These are phyloP conservation scores for Diphasiastrum complanatum DNA, from an alignment of 83 land plant genomes.

Conservation along the genomic window DNA sequence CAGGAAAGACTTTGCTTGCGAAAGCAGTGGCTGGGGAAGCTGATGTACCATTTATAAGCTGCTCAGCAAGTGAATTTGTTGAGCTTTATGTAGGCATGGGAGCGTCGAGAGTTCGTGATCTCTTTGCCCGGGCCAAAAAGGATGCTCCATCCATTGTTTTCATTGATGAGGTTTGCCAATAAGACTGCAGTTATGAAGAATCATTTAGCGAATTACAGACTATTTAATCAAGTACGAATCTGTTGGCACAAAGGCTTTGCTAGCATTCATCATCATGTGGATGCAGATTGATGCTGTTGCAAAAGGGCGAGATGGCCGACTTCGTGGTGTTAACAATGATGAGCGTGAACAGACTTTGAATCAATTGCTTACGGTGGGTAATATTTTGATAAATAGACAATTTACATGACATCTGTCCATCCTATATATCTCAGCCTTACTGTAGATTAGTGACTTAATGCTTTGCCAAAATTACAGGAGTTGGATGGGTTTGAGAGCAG, in stretches of 20 bases:
- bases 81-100: conserved; percentile 99
- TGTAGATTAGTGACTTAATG: too few relatives aligned
- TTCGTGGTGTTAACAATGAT: conserved; percentile 92
- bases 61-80: conserved; percentile 99
- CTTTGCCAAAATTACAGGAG: conserved; percentile 51
- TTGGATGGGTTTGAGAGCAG: conserved; percentile 99
- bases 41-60: conserved; percentile 96
- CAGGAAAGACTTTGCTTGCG: conserved; percentile 94
- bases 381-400: too few relatives aligned
- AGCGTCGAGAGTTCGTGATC: conserved; percentile 97
- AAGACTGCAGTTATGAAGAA: background rate
- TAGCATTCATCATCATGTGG: background rate
- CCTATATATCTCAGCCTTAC: too few relatives aligned
- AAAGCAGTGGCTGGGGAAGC: conserved; percentile 99
- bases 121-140: conserved; percentile 96
- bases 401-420: too few relatives aligned
- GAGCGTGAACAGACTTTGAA: conserved; percentile 97
- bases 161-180: conserved; percentile 77
- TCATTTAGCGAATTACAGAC: too few relatives aligned
- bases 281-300: conserved; percentile 98
- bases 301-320: conserved; percentile 95
- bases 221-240: too few relatives aligned
- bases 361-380: conserved; percentile 85
- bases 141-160: conserved; percentile 98
- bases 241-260: too few relatives aligned